Percentiles rank a stretch among this genome's conserved stretches.
Conservation (phyloP, 2,329 filamentous ascomycete genomes). For the Arthrobotrys sinensis region DNA sequence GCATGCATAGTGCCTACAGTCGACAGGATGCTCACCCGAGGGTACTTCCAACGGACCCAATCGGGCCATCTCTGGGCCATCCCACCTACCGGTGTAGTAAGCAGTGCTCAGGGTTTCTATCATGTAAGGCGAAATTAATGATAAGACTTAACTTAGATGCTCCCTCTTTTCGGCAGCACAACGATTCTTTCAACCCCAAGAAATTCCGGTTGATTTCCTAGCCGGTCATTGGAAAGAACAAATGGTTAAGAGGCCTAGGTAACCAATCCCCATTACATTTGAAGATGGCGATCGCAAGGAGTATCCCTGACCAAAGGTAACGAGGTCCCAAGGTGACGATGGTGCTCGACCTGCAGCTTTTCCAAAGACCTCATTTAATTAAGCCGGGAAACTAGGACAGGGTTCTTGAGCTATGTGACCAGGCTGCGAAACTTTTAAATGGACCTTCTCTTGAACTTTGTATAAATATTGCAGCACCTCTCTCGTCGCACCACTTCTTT, state of each 20-base stretch:
- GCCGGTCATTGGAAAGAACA: constrained; percentile 37
- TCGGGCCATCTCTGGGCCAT: constrained; percentile 42
- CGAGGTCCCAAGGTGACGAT: constrained; percentile 47
- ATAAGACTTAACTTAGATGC: constrained; percentile 18
- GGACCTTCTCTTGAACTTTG: constrained; percentile 36
- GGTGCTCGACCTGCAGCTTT: constrained; percentile 53
- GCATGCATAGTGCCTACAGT: constrained; percentile 51
- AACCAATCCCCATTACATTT: constrained; percentile 56
- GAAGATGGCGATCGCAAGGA: constrained; percentile 61
- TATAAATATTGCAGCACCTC: constrained; percentile 53
- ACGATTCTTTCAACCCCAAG: constrained; percentile 23
- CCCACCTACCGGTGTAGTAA: constrained; percentile 34
- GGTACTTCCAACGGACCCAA: constrained; percentile 39
- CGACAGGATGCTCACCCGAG: constrained; percentile 59
- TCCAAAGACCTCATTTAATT: constrained; percentile 57
- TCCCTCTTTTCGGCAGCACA: constrained; percentile 10
- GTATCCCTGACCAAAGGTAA: constrained; percentile 53
- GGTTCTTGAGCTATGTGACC: constrained; percentile 36
- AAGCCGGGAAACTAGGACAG: constrained; percentile 55
- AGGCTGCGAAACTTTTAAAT: constrained; percentile 51
- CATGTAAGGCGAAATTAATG: constrained; percentile 33
- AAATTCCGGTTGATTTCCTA: constrained; percentile 41
- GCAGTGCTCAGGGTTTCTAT: constrained; percentile 15
- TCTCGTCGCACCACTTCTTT: constrained; percentile 13
- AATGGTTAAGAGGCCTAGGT: constrained; percentile 34